Evolutionary conservation across 1,139 yeast genomes (phyloP).

Genomic region (Candida tunisiensis): DNA sequence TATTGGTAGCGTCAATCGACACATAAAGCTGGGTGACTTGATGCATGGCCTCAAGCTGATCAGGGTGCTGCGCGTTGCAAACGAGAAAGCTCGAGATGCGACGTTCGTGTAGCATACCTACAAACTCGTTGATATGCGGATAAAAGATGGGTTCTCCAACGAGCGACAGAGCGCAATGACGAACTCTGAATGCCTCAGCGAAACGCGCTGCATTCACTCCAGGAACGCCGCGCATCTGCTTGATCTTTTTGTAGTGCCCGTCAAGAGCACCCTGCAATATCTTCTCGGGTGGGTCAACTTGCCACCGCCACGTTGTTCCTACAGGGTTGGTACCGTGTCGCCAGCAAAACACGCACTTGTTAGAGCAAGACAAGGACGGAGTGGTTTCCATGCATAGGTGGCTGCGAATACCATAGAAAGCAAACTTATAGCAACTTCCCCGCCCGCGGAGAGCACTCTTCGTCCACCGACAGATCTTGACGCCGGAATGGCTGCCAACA

Average conservation of each 20-base stretch:
- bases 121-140: conserved; percentile 78
- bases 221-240: conserved; percentile 91
- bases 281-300: conserved; percentile 74
- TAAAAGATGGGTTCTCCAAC: conserved; percentile 94
- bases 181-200: conserved; percentile 76
- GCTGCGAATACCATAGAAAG: conserved; percentile 78
- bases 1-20: conserved; percentile 84
- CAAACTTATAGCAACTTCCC: conserved; percentile 87
- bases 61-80: conserved; percentile 94
- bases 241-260: conserved; percentile 83
- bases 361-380: conserved; percentile 84
- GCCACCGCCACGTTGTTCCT: conserved; percentile 95
- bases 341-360: conserved; percentile 96
- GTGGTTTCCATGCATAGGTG: conserved; percentile 95
- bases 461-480: conserved; percentile 92
- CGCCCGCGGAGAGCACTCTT: conserved; percentile 87
- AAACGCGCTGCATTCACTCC: conserved; percentile 84
- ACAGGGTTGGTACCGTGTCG: conserved; percentile 96
- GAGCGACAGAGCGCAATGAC: conserved; percentile 80
- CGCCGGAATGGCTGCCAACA: conserved; percentile 92
- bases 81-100: conserved; percentile 77
- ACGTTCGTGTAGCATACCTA: conserved; percentile 59
- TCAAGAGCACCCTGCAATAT: conserved; percentile 72
- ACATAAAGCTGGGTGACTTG: conserved; percentile 86
- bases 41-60: conserved; percentile 45